A percentile compares a stretch with the other conserved stretches of the same genome.
These are phyloP conservation scores for Millerozyma miso DNA, from an alignment of 805 yeast species.

Conservation along the genomic window DNA sequence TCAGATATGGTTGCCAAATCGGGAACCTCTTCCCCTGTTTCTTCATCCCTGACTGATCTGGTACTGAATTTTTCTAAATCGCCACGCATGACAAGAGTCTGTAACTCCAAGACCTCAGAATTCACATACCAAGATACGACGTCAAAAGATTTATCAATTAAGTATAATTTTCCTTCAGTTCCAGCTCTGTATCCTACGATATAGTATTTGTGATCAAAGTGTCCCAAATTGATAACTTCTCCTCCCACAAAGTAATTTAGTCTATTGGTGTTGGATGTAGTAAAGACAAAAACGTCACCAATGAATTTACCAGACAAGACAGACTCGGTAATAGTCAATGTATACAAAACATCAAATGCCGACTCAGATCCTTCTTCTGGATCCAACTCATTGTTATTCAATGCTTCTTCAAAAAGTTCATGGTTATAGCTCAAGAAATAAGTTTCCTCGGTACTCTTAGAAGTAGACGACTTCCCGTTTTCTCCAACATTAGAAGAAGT, in stretches of 20 bases:
- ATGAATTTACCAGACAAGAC: constrained; percentile 91
- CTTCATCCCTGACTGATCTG: constrained; percentile 27
- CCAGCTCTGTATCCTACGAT: constrained; percentile 80
- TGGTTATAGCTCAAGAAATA: constrained; percentile 74
- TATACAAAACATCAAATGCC: constrained; percentile 79
- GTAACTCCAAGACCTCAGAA: constrained; percentile 86
- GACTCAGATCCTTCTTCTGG: constrained; percentile 87
- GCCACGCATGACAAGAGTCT: constrained; percentile 92
- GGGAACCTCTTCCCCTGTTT: constrained; percentile 34
- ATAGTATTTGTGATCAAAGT: constrained; percentile 84
- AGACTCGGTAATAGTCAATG: constrained; percentile 63
- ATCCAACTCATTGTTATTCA: constrained; percentile 53
- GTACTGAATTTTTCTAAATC: constrained; percentile 67
- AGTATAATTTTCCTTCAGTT: constrained; percentile 83
- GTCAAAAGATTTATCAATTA: constrained; percentile 86
- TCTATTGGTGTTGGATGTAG: constrained; percentile 75
- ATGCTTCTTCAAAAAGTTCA: constrained; percentile 60
- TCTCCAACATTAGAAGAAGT: constrained; percentile 26
- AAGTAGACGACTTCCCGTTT: constrained; percentile 15
- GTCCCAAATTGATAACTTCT: constrained; percentile 84
- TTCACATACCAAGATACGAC: constrained; percentile 79
- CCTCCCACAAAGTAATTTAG: constrained; percentile 95
- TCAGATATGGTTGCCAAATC: constrained; percentile 43
- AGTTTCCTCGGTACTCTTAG: constrained; percentile 49
- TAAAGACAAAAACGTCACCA: constrained; percentile 93